Evolutionary conservation across 1,284 basidiomycete species (phyloP).

Genomic region (Apiotrichum brassicae): DNA sequence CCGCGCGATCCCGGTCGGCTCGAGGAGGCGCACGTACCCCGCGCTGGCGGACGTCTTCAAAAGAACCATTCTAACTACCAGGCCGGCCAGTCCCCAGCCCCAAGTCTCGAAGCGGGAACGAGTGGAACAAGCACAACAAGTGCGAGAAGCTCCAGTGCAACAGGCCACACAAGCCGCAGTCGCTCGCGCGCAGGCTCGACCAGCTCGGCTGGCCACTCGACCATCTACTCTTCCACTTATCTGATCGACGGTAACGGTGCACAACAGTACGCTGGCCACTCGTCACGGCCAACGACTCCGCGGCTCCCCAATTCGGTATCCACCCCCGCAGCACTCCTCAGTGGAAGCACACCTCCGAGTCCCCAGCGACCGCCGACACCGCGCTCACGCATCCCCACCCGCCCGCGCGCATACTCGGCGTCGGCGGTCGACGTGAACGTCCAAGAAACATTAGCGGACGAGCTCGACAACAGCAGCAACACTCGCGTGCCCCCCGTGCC

Average conservation of each 20-base stretch:
- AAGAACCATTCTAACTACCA: no score
- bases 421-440: conserved; percentile 3
- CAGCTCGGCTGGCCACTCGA: not conserved
- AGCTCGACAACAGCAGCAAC: not conserved
- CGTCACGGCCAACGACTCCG: not conserved
- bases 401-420: conserved; percentile 10
- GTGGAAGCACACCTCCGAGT: not conserved
- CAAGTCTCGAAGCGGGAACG: no score
- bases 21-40: no score
- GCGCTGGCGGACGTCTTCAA: no score
- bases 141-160: no score
- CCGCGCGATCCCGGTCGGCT: no score
- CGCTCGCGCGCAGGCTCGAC: not conserved
- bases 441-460: conserved; percentile 6
- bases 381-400: conserved; percentile 12
- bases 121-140: no score
- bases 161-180: not conserved
- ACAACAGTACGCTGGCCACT: not conserved
- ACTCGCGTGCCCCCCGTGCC: not conserved
- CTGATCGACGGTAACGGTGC: not conserved
- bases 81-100: no score
- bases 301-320: not conserved
- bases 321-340: not conserved
- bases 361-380: not conserved
- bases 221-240: not conserved